phyloP scores from a whole-genome alignment of 768 basidiomycete genomes.

The Lactarius psammicola region DNA sequence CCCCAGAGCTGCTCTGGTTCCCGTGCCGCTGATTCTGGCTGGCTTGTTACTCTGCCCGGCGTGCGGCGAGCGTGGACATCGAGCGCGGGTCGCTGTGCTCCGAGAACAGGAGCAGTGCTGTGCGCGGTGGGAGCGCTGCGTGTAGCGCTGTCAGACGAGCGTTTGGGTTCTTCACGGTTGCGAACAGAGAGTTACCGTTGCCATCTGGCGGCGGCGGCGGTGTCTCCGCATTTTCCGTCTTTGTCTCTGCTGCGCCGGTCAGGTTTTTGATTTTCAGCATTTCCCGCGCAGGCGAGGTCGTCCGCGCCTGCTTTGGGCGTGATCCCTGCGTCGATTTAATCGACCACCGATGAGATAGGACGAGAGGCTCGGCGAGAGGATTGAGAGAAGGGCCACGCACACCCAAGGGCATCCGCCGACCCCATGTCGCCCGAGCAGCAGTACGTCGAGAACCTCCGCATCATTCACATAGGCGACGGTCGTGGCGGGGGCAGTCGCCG shows the following conservation, averaged over 20 bases:
- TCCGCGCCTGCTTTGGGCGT: background rate
- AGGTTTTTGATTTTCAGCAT: background rate
- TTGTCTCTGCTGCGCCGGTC: constrained; percentile 11
- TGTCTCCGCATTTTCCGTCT: background rate
- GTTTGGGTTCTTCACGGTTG: constrained; percentile 50
- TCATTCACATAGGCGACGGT: background rate
- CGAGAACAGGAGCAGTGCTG: constrained; percentile 81
- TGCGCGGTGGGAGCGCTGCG: constrained; percentile 66
- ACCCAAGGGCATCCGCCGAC: background rate
- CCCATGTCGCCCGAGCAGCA: background rate
- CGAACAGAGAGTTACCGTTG: background rate
- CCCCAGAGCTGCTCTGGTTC: constrained; percentile 53
- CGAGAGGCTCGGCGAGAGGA: background rate
- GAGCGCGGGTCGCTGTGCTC: constrained; percentile 85
- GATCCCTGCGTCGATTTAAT: background rate
- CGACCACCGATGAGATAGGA: background rate
- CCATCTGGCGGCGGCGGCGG: constrained; percentile 30
- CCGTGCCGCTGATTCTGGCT: constrained; percentile 69
- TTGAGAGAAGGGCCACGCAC: background rate
- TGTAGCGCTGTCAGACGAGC: constrained; percentile 60
- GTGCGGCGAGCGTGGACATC: constrained; percentile 58
- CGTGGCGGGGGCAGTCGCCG: background rate
- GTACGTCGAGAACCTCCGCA: background rate
- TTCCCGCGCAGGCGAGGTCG: background rate
- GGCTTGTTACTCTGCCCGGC: constrained; percentile 8